Evolutionary conservation across 805 yeast species (phyloP).

Genomic region (Teunomyces aglyptinius): DNA sequence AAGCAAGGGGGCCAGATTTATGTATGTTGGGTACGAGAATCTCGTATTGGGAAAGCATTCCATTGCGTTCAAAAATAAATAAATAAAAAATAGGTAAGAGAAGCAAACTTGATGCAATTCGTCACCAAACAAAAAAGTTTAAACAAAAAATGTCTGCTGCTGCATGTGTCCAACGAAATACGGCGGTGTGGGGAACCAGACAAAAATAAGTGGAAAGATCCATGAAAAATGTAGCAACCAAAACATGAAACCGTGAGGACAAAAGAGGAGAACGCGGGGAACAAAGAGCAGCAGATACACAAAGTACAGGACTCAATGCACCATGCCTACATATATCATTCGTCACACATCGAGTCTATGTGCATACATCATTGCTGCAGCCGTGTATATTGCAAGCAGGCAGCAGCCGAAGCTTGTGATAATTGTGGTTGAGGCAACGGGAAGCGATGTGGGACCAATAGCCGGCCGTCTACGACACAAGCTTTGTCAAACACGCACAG

Average conservation of each 20-base stretch:
- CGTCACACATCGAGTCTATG: conserved; percentile 1
- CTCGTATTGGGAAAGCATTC: not conserved
- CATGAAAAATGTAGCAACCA: too few species aligned
- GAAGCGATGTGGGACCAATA: not conserved
- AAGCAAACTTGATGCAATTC: not conserved
- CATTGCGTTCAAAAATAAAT: too few species aligned
- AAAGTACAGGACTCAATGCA: not conserved
- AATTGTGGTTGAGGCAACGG: not conserved
- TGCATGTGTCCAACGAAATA: too few species aligned
- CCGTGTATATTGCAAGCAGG: not conserved
- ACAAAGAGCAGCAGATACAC: too few species aligned
- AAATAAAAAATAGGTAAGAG: not conserved
- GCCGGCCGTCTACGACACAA: not conserved
- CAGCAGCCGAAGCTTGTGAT: not conserved
- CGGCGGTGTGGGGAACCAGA: too few species aligned
- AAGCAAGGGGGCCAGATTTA: not conserved
- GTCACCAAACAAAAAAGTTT: not conserved
- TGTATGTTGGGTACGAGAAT: not conserved
- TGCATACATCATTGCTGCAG: conserved; percentile 1
- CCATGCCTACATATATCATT: not conserved
- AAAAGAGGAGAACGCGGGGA: too few species aligned
- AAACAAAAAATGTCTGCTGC: not conserved
- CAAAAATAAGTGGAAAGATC: too few species aligned
- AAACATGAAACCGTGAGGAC: too few species aligned
- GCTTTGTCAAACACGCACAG: not conserved